A percentile compares a stretch with the other conserved stretches of the same genome.
These are phyloP conservation scores for Sporothrix protearum DNA, from an alignment of 2,329 filamentous ascomycete genomes.

Conservation along the genomic window DNA sequence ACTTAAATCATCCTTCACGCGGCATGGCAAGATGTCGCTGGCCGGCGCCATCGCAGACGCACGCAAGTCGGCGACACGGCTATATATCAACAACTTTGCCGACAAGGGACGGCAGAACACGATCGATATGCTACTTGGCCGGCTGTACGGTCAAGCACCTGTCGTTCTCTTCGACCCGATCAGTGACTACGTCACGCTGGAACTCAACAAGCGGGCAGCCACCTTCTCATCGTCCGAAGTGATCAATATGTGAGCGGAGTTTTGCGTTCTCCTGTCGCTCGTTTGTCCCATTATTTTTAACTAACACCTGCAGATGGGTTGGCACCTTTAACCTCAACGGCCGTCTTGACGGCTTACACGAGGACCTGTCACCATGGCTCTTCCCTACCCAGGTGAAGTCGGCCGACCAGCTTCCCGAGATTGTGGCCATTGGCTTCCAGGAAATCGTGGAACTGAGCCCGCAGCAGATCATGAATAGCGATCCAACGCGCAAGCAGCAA, in stretches of 20 bases:
- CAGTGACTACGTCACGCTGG: conserved; percentile 79
- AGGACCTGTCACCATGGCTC: conserved; percentile 83
- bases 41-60: conserved; percentile 93
- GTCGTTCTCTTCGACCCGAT: conserved; percentile 91
- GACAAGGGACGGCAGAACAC: conserved; percentile 91
- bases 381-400: conserved; percentile 54
- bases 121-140: conserved; percentile 87
- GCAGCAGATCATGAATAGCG: conserved; percentile 98
- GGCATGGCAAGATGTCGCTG: conserved; percentile 91
- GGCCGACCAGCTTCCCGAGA: conserved; percentile 67
- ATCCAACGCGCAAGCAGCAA: conserved; percentile 75
- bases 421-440: conserved; percentile 90
- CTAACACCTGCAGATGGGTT: conserved; percentile 46
- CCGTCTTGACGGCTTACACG: conserved; percentile 68
- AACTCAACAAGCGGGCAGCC: conserved; percentile 62
- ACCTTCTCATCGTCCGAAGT: conserved; percentile 73
- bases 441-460: conserved; percentile 98
- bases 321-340: conserved; percentile 97
- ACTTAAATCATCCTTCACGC: conserved; percentile 90
- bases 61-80: conserved; percentile 85
- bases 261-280: too few relatives aligned
- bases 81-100: conserved; percentile 97
- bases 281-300: too few relatives aligned
- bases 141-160: conserved; percentile 75
- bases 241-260: conserved; percentile 63